Base-by-base conservation (phyloP, 768 basidiomycete species). In the Hygrophorus pudorinus region DNA sequence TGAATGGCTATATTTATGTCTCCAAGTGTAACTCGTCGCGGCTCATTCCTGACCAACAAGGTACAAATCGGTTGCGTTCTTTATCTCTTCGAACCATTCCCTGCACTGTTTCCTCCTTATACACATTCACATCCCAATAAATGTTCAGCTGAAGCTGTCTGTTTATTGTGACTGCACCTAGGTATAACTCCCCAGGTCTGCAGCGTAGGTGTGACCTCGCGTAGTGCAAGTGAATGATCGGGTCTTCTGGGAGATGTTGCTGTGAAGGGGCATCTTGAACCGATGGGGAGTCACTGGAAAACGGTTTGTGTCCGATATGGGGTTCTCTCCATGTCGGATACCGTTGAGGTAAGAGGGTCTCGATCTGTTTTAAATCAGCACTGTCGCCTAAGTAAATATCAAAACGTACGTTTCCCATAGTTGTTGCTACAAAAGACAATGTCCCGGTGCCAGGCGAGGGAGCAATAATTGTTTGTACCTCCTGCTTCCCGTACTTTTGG, bases 101-200 rank as follows among this genome's bases (percentile, higher is more conserved):
- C 14, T 46, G 28, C 13, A 46, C 30, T 18, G 27, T 29, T n/a
- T 18, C 32, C 14, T 27, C 16, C 7, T 46, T 37, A 18, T 46
- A 46, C n/a, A 30, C 20, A 37, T 33, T 46, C 38, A 39, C 27
- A 46, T 41, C 44, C 47, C 47, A 64, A 53, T 9, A 63, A 54
- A 35, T 44, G 45, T 63, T 31, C 17, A 46, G 24, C 14, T 47
- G 42, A 18, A 44, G 34, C 40, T 51, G 36, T 24, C 45, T 40
- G 21, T 38, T 21, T 12, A 38, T 12, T 3, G 44, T 48, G 8
- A 21, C 33, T 9, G 61, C 58, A 1, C 59, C 55, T 2, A 66
- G 53, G 46, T 63, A 64, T 46, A 62, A 49, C 38, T 67, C 59
- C 7, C 40, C 52, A 1, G 66, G 61, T 27, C 61, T 60, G 20